Conservation (phyloP, 2,329 filamentous ascomycete genomes). For the Cladophialophora bantiana region DNA sequence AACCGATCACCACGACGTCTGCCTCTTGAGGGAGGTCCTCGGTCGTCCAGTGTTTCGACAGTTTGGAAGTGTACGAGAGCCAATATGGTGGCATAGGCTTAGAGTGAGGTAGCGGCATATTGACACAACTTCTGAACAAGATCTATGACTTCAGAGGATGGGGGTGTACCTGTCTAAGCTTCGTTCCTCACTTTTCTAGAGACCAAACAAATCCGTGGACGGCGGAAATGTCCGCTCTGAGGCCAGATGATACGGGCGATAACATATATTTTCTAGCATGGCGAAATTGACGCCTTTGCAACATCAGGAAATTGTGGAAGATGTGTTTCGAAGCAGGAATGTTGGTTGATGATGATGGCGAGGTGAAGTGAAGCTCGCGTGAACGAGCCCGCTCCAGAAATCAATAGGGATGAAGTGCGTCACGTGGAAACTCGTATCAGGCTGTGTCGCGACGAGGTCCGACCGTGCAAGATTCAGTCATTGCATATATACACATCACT, state of each 20-base stretch:
- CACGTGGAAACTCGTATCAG: neutral
- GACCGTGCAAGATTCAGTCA: neutral
- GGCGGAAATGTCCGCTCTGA: constrained; percentile 1
- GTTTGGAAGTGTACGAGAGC: constrained; percentile 28
- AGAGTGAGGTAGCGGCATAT: constrained; percentile 25
- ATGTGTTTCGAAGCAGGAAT: neutral
- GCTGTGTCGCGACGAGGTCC: neutral
- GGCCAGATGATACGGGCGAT: neutral
- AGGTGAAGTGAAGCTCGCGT: neutral
- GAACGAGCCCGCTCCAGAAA: neutral
- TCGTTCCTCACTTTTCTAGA: neutral
- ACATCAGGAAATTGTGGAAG: neutral
- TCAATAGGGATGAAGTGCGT: neutral
- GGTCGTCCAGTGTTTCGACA: constrained; percentile 32
- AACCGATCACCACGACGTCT: constrained; percentile 58
- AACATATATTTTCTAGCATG: neutral
- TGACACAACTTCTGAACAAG: neutral
- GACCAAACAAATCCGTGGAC: neutral
- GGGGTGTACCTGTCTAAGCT: neutral
- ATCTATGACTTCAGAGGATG: neutral
- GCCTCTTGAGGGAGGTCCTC: constrained; percentile 47
- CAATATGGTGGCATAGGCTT: constrained; percentile 34
- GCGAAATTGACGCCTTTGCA: neutral
- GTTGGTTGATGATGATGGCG: neutral
- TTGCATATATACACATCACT: neutral